phyloP scores from a whole-genome alignment of 768 basidiomycete species.

The Termitomyces eurrhizus region DNA sequence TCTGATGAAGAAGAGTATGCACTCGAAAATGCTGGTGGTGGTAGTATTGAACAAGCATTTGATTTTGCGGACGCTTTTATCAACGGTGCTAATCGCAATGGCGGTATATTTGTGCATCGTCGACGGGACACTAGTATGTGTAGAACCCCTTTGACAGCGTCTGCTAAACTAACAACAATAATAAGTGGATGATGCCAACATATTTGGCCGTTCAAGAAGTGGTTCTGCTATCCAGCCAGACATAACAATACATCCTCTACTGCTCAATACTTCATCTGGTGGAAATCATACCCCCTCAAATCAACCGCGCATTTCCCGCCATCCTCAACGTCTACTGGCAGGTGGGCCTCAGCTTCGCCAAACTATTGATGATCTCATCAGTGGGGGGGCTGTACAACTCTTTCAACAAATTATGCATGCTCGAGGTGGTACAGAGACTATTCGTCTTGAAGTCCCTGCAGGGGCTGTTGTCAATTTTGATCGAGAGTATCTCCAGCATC shows the following conservation, averaged over 20 bases:
- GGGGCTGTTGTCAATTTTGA: slow-evolving; percentile 60
- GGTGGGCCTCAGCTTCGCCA: slow-evolving; percentile 60
- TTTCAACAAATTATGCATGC: slow-evolving; percentile 79
- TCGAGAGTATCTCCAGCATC: slow-evolving; percentile 46
- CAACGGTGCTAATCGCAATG: slow-evolving; percentile 38
- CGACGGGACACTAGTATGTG: slow-evolving; percentile 49
- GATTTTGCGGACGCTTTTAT: slow-evolving; percentile 52
- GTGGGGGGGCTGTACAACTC: slow-evolving; percentile 76
- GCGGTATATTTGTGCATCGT: slow-evolving; percentile 47
- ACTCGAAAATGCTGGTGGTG: slow-evolving; percentile 27
- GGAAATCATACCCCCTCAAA: slow-evolving; percentile 40
- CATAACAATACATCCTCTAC: slow-evolving; percentile 76
- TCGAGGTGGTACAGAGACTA: slow-evolving; percentile 54
- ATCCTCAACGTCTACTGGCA: slow-evolving; percentile 52
- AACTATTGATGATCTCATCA: slow-evolving; percentile 79
- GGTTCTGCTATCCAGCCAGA: slow-evolving; percentile 56
- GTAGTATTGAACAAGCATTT: slow-evolving; percentile 47
- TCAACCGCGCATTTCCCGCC: slow-evolving; percentile 47
- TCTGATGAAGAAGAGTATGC: slow-evolving; percentile 61
- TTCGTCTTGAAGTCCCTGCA: slow-evolving; percentile 74
- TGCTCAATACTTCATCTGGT: slow-evolving; percentile 56
- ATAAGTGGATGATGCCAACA: slow-evolving; percentile 48
- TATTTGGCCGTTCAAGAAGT: slow-evolving; percentile 58
- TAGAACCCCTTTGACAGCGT: slow-evolving; percentile 8
- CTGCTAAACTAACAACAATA: slow-evolving; percentile 4